phyloP scores from a whole-genome alignment of 2,329 filamentous ascomycete genomes.

The Penicillium vulpinum region DNA sequence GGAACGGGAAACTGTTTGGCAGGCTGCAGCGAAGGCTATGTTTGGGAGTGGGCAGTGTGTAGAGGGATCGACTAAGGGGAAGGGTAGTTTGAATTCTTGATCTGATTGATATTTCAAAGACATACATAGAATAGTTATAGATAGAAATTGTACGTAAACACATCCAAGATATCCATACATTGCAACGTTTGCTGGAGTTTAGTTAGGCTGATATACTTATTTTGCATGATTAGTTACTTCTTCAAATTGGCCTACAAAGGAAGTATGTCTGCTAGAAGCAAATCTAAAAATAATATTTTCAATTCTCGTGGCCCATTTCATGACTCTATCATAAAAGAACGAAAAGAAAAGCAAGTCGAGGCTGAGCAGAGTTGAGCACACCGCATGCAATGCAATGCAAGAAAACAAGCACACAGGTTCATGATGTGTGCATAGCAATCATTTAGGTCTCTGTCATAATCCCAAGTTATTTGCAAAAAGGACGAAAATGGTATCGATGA shows the following conservation, averaged over 20 bases:
- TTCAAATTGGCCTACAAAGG: neutral
- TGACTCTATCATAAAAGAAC: conserved; percentile 37
- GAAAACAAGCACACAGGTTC: conserved; percentile 28
- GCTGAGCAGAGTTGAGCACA: conserved; percentile 32
- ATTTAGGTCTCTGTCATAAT: conserved; percentile 31
- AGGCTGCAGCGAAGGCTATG: conserved; percentile 35
- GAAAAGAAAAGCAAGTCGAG: conserved; percentile 27
- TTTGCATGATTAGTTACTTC: neutral
- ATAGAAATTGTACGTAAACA: neutral
- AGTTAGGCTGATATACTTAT: neutral
- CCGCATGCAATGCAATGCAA: conserved; percentile 28
- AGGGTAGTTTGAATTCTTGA: conserved; percentile 24
- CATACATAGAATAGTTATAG: neutral
- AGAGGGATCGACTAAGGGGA: conserved; percentile 23
- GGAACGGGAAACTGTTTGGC: conserved; percentile 57
- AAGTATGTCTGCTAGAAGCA: neutral
- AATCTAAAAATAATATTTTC: conserved; percentile 21
- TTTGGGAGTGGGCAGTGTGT: conserved; percentile 24
- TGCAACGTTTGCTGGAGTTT: neutral
- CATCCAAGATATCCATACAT: neutral
- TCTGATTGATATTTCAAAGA: neutral
- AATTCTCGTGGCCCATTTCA: conserved; percentile 36
- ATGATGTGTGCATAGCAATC: conserved; percentile 30
- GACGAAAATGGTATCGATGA: conserved; percentile 19
- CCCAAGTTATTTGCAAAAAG: conserved; percentile 19